Conservation (phyloP, 306 rosid genomes). For the Albizia julibrissin region DNA sequence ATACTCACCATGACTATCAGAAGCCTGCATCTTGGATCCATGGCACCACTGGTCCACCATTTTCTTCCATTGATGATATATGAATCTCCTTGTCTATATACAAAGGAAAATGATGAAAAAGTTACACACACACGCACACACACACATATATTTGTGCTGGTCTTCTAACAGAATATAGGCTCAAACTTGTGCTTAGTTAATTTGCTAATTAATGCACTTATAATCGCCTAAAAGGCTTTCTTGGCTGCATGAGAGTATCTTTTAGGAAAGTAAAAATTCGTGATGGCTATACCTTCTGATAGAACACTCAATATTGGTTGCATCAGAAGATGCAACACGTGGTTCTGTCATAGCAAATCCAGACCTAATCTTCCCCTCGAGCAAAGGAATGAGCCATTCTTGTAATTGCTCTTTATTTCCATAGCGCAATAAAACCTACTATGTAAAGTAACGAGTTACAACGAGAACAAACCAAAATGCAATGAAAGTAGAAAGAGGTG, state of each 20-base stretch:
- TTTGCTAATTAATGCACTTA: background rate
- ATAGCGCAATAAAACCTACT: conserved; percentile 85
- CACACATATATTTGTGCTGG: background rate
- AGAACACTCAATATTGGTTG: conserved; percentile 88
- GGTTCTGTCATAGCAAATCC: conserved; percentile 99
- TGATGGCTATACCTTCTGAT: conserved; percentile 64
- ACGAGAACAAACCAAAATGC: conserved; percentile 26
- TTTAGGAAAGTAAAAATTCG: conserved; percentile 1
- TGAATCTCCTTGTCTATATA: conserved; percentile 75
- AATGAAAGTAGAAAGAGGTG: conserved; percentile 4
- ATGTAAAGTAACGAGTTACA: conserved; percentile 27
- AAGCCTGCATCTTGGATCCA: conserved; percentile 96
- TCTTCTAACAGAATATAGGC: conserved; percentile 24
- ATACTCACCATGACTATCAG: conserved; percentile 89
- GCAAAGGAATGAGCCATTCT: conserved; percentile 94
- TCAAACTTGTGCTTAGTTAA: background rate
- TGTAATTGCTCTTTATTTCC: conserved; percentile 77
- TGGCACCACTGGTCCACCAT: conserved; percentile 99
- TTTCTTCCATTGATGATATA: conserved; percentile 83
- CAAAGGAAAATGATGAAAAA: conserved; percentile 16
- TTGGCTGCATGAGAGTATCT: background rate
- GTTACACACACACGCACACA: background rate
- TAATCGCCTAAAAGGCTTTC: conserved; percentile 8
- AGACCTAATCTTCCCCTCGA: conserved; percentile 88
- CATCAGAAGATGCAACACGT: conserved; percentile 90